A percentile compares a stretch with the other conserved stretches of the same genome.
Evolutionary conservation across 768 basidiomycete genomes (phyloP).

Genomic region (Kwoniella sp.): DNA sequence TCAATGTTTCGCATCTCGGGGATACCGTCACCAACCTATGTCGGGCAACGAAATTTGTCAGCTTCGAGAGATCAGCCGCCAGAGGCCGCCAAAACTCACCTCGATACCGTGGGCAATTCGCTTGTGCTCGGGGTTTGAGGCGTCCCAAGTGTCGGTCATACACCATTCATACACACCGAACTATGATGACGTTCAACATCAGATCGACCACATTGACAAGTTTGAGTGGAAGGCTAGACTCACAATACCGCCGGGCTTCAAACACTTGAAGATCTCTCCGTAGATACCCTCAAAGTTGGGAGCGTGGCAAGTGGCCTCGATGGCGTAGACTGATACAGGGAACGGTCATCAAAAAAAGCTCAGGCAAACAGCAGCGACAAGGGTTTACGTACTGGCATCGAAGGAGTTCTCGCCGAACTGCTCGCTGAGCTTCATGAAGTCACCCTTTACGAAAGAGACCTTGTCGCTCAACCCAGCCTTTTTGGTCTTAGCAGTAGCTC

Average conservation of each 20-base stretch:
- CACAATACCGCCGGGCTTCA: conserved; percentile 94
- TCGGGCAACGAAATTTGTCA: background rate
- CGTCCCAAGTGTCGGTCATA: conserved; percentile 94
- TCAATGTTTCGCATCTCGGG: conserved; percentile 88
- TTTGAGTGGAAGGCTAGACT: conserved; percentile 52
- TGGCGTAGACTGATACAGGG: conserved; percentile 77
- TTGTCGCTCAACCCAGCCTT: conserved; percentile 73
- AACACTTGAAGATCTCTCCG: conserved; percentile 83
- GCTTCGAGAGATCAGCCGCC: background rate
- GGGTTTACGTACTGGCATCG: conserved; percentile 74
- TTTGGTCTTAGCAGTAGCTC: conserved; percentile 81
- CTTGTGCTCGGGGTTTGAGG: conserved; percentile 79
- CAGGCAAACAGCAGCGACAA: background rate
- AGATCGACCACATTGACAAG: background rate
- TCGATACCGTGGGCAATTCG: conserved; percentile 87
- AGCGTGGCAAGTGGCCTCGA: conserved; percentile 96
- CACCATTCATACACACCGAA: conserved; percentile 99
- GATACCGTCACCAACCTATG: conserved; percentile 85
- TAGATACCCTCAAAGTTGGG: conserved; percentile 96
- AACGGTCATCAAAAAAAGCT: background rate
- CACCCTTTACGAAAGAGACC: conserved; percentile 83
- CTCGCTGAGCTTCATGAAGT: conserved; percentile 93
- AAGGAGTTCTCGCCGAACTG: conserved; percentile 90
- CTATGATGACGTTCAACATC: conserved; percentile 57
- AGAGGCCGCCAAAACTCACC: conserved; percentile 25